Conservation (phyloP, 768 basidiomycete genomes). For the Calocera viscosa region DNA sequence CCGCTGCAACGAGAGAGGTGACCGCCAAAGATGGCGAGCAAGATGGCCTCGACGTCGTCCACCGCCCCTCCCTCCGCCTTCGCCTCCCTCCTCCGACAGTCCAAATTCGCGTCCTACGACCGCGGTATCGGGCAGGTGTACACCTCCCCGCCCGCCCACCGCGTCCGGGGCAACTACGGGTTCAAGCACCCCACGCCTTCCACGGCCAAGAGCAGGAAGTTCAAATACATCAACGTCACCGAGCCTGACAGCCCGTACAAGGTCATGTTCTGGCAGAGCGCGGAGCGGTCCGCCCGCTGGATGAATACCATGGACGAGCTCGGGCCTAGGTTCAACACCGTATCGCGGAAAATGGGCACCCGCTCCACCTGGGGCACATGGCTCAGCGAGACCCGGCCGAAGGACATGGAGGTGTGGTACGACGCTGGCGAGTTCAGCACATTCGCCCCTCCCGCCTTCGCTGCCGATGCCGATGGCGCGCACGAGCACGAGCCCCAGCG, state of each 20-base stretch:
- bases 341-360: neutral
- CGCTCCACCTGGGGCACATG: neutral
- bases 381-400: neutral
- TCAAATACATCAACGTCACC: slow-evolving; percentile 49
- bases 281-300: slow-evolving; percentile 44
- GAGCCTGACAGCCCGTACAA: slow-evolving; percentile 60
- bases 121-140: slow-evolving; percentile 68
- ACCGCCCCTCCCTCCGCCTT: slow-evolving; percentile 50
- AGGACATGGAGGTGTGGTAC: slow-evolving; percentile 8
- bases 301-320: neutral
- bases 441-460: too few relatives aligned
- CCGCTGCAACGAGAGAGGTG: neutral
- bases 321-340: neutral
- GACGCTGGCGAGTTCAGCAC: slow-evolving; percentile 13
- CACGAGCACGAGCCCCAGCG: slow-evolving; percentile 11
- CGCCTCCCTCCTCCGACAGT: slow-evolving; percentile 61
- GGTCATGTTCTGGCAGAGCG: slow-evolving; percentile 66
- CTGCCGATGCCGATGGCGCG: neutral
- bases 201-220: slow-evolving; percentile 40
- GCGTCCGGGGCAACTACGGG: slow-evolving; percentile 71
- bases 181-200: slow-evolving; percentile 64
- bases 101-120: slow-evolving; percentile 71
- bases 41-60: neutral
- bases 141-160: slow-evolving; percentile 52
- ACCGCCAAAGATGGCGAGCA: neutral